A percentile compares a stretch with the other conserved stretches of the same genome.
Conservation (phyloP, 1,139 yeast genomes). For the Ogataea hybrid region DNA sequence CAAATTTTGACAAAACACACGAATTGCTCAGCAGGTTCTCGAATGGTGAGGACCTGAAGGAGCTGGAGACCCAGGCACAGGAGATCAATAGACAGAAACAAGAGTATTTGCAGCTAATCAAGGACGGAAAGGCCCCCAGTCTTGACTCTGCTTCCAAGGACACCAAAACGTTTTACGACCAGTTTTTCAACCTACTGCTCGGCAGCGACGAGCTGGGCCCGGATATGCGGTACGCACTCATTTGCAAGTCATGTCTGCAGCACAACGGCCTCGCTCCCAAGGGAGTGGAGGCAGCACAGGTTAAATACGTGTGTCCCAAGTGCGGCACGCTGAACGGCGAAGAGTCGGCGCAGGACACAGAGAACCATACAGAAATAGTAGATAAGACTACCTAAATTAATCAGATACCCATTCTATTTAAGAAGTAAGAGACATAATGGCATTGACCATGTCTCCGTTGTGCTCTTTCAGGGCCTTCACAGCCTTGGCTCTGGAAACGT, state of each 20-base stretch:
- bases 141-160: slow-evolving; percentile 11
- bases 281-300: slow-evolving; percentile 51
- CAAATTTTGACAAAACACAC: slow-evolving; percentile 76
- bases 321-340: slow-evolving; percentile 66
- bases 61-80: slow-evolving; percentile 28
- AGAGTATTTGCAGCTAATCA: slow-evolving; percentile 29
- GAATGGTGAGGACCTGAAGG: slow-evolving; percentile 36
- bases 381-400: slow-evolving; percentile 1
- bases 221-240: slow-evolving; percentile 65
- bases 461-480: slow-evolving; percentile 85
- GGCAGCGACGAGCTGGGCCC: slow-evolving; percentile 73
- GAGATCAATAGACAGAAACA: slow-evolving; percentile 28
- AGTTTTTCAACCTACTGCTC: slow-evolving; percentile 51
- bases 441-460: slow-evolving; percentile 93
- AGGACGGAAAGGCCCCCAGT: slow-evolving; percentile 24
- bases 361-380: not conserved
- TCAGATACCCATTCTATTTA: slow-evolving; percentile 7
- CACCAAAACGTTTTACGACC: slow-evolving; percentile 35
- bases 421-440: slow-evolving; percentile 81
- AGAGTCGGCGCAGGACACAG: slow-evolving; percentile 3
- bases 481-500: slow-evolving; percentile 85
- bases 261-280: slow-evolving; percentile 89
- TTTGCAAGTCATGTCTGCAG: slow-evolving; percentile 59
- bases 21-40: slow-evolving; percentile 68
- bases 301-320: slow-evolving; percentile 66